Evolutionary conservation across 1,284 basidiomycete species (phyloP).

Genomic region (Phellinidium pouzarii): DNA sequence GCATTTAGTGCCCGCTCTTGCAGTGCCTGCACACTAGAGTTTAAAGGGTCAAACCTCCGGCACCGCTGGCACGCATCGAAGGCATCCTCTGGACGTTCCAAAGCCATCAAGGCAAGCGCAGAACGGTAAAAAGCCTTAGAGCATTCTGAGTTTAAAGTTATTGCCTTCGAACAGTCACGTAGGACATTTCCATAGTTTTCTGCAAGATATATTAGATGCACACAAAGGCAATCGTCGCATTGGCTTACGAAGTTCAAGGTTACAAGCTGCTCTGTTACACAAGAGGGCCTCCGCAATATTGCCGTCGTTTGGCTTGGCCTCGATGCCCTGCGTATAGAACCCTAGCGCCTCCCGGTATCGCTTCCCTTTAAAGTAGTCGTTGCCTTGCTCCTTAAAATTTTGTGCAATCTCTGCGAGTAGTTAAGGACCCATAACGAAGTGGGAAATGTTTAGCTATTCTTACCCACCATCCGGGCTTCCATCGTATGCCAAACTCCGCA

Average conservation of each 20-base stretch:
- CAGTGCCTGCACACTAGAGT: slow-evolving; percentile 42
- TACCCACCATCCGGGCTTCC: slow-evolving; percentile 88
- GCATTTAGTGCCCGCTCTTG: slow-evolving; percentile 40
- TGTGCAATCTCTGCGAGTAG: slow-evolving; percentile 68
- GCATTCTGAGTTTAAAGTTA: slow-evolving; percentile 55
- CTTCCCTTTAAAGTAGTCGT: slow-evolving; percentile 87
- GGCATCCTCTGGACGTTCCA: slow-evolving; percentile 73
- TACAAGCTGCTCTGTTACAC: slow-evolving; percentile 89
- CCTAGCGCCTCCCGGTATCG: slow-evolving; percentile 81
- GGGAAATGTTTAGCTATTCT: neutral
- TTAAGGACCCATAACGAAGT: neutral
- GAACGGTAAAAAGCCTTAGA: slow-evolving; percentile 85
- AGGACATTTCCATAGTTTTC: slow-evolving; percentile 86
- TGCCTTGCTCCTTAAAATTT: slow-evolving; percentile 94
- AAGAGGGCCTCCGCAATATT: slow-evolving; percentile 64
- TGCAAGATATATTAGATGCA: slow-evolving; percentile 26
- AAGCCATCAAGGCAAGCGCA: slow-evolving; percentile 62
- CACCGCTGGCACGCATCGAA: slow-evolving; percentile 73
- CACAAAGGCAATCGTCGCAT: slow-evolving; percentile 8
- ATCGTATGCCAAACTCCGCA: slow-evolving; percentile 83
- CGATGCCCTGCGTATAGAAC: slow-evolving; percentile 89
- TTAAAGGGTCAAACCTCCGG: slow-evolving; percentile 50
- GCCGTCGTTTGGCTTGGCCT: slow-evolving; percentile 69
- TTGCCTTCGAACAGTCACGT: slow-evolving; percentile 73
- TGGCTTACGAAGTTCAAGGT: slow-evolving; percentile 75